Conservation (phyloP, 371 early-diverging fungal genomes). For the Mortierella sp. region DNA sequence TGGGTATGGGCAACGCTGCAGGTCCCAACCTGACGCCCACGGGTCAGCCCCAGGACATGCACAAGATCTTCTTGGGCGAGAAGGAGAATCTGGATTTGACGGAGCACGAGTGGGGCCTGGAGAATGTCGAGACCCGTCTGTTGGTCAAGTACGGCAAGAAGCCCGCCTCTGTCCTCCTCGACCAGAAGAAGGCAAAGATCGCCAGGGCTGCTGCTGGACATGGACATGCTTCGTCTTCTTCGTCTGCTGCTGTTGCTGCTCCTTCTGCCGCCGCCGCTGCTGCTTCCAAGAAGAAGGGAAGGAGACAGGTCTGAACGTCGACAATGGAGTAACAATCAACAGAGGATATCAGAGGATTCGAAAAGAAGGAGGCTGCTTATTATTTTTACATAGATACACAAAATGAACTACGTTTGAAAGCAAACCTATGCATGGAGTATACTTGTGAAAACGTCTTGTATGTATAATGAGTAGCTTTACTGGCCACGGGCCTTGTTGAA, state of each 20-base stretch:
- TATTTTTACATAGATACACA: constrained; percentile 7
- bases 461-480: constrained; percentile 22
- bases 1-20: constrained; percentile 78
- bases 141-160: constrained; percentile 82
- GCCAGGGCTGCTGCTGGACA: neutral
- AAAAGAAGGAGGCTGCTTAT: neutral
- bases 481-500: constrained; percentile 62
- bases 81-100: constrained; percentile 90
- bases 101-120: constrained; percentile 85
- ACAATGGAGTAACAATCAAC: neutral
- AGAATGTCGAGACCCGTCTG: constrained; percentile 87
- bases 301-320: constrained; percentile 32
- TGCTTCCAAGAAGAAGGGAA: constrained; percentile 48
- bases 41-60: constrained; percentile 83
- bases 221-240: neutral
- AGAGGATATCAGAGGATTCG: neutral
- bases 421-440: neutral
- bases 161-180: constrained; percentile 39
- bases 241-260: constrained; percentile 4
- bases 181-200: constrained; percentile 39
- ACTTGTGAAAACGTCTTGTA: too few relatives aligned
- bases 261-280: constrained; percentile 20
- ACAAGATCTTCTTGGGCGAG: constrained; percentile 89
- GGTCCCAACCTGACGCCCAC: constrained; percentile 61
- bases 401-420: neutral